Conservation (phyloP, 2,329 filamentous ascomycete species). For the Botrytis tulipae region DNA sequence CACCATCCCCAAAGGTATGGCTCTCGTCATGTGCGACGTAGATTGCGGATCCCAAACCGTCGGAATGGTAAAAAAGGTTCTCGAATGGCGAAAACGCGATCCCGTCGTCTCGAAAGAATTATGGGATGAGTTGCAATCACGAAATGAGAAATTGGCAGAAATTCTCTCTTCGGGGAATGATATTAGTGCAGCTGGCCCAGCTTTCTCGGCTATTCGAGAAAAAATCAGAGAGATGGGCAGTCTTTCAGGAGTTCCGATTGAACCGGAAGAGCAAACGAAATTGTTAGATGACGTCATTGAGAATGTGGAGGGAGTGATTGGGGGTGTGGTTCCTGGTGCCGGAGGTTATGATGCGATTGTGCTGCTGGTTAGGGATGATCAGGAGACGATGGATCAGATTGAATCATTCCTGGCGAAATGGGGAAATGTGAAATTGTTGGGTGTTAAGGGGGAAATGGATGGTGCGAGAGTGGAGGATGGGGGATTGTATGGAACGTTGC, state of each 20-base stretch:
- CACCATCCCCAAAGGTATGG: conserved; percentile 68
- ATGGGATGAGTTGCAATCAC: conserved; percentile 72
- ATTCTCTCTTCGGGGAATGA: conserved; percentile 54
- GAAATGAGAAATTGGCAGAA: conserved; percentile 68
- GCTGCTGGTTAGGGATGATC: conserved; percentile 73
- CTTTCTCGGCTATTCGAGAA: conserved; percentile 53
- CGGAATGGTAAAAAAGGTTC: conserved; percentile 89
- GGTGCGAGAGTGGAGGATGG: conserved; percentile 53
- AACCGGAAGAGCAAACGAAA: conserved; percentile 80
- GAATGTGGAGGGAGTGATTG: conserved; percentile 48
- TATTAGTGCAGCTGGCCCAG: conserved; percentile 45
- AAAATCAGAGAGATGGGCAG: conserved; percentile 75
- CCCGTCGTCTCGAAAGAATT: conserved; percentile 62
- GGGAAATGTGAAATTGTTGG: conserved; percentile 67
- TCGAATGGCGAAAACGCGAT: conserved; percentile 73
- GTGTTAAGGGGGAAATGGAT: conserved; percentile 70
- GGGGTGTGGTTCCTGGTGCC: conserved; percentile 62
- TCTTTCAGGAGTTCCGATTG: conserved; percentile 77
- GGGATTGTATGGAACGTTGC: conserved; percentile 8
- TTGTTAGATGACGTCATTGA: conserved; percentile 72
- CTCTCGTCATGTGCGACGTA: conserved; percentile 91
- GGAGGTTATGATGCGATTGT: conserved; percentile 91
- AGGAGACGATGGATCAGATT: conserved; percentile 59
- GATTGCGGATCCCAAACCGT: conserved; percentile 92
- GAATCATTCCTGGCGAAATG: conserved; percentile 64